A percentile compares a stretch with the other conserved stretches of the same genome.
Evolutionary conservation across 2,329 filamentous ascomycete genomes (phyloP).

Genomic region (Cercospora sesami): DNA sequence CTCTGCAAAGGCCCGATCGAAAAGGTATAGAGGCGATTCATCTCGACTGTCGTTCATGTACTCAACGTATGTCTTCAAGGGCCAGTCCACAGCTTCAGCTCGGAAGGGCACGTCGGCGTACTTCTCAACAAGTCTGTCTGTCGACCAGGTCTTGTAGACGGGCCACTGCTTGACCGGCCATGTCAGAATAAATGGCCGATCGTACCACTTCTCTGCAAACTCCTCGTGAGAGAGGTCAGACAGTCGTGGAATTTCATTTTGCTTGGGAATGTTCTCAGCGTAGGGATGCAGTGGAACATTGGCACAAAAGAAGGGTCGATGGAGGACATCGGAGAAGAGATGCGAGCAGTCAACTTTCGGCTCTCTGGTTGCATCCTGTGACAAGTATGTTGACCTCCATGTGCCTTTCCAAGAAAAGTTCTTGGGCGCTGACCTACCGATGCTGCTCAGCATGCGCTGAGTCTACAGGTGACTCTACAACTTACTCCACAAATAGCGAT

Average conservation of each 20-base stretch:
- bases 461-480: constrained; percentile 34
- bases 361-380: constrained; percentile 55
- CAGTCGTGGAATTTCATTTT: constrained; percentile 72
- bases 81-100: constrained; percentile 93
- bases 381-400: constrained; percentile 78
- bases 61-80: constrained; percentile 71
- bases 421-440: constrained; percentile 46
- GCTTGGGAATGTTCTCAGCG: constrained; percentile 66
- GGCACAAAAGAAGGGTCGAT: constrained; percentile 87
- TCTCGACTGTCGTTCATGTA: constrained; percentile 73
- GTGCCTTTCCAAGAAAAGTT: constrained; percentile 72
- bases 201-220: constrained; percentile 73
- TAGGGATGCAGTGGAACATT: constrained; percentile 69
- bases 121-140: constrained; percentile 62
- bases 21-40: constrained; percentile 89
- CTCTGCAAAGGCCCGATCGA: constrained; percentile 81
- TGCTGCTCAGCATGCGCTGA: constrained; percentile 32
- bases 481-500: constrained; percentile 78
- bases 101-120: constrained; percentile 72
- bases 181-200: constrained; percentile 83
- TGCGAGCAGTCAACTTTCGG: constrained; percentile 68
- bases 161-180: constrained; percentile 80
- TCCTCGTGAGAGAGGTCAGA: constrained; percentile 68
- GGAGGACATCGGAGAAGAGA: constrained; percentile 86
- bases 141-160: constrained; percentile 71